Conservation (phyloP, 2,329 filamentous ascomycete species). For the Pseudogymnoascus sp. region DNA sequence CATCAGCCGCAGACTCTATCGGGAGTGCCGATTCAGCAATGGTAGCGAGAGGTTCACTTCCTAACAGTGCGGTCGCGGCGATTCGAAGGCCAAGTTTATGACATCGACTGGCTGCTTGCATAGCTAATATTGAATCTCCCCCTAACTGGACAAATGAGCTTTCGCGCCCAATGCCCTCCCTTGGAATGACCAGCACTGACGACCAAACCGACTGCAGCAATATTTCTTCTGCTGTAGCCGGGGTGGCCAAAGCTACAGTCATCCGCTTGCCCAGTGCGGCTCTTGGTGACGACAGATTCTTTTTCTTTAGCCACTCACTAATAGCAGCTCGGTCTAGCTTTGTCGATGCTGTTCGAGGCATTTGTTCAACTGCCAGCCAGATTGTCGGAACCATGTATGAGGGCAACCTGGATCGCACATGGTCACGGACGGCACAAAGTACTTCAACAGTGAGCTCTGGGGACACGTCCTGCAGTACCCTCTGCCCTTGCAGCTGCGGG, state of each 20-base stretch:
- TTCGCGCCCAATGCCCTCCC: constrained; percentile 24
- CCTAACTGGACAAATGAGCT: constrained; percentile 33
- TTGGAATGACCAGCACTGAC: constrained; percentile 32
- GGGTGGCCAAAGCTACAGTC: neutral
- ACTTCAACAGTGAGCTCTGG: no score
- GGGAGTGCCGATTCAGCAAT: no score
- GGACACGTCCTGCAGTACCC: no score
- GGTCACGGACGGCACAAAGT: neutral
- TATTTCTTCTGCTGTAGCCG: constrained; percentile 16
- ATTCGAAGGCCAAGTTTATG: no score
- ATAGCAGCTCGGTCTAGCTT: neutral
- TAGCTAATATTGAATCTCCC: constrained; percentile 38
- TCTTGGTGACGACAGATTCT: neutral
- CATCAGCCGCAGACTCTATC: no score
- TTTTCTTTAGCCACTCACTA: neutral
- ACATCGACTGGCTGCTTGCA: no score
- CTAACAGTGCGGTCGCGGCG: no score
- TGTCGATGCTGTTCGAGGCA: neutral
- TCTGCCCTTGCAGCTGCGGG: neutral
- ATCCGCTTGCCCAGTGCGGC: neutral
- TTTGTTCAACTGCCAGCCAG: neutral
- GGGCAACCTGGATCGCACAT: neutral
- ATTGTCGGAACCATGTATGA: no score
- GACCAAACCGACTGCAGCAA: constrained; percentile 32
- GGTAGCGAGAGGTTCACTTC: no score